These are phyloP conservation scores for Lagenidium giganteum DNA, from an alignment of 352 stramenopile species.

Conservation along the genomic window DNA sequence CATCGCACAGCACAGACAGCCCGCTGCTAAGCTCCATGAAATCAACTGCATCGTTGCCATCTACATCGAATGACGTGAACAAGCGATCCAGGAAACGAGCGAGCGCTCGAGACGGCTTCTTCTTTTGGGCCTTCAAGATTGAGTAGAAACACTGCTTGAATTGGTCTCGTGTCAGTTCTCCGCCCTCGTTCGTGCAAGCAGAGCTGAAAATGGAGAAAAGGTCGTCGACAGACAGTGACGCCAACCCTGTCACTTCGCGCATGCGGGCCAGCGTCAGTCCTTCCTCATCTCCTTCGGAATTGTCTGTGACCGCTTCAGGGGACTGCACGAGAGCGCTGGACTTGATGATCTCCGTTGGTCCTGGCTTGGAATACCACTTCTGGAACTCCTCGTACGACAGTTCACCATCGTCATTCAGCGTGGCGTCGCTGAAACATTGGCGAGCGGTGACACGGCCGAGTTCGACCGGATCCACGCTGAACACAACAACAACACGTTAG, in stretches of 20 bases:
- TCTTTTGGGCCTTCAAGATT: constrained; percentile 57
- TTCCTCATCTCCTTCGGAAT: no score
- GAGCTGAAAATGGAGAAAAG: constrained; percentile 55
- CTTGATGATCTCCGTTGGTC: constrained; percentile 39
- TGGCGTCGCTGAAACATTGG: constrained; percentile 74
- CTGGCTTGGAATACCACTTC: constrained; percentile 73
- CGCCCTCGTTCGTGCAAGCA: constrained; percentile 8
- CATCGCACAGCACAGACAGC: constrained; percentile 71
- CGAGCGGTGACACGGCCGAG: constrained; percentile 60
- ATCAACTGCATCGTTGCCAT: constrained; percentile 64
- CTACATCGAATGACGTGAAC: constrained; percentile 74
- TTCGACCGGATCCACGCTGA: constrained; percentile 55
- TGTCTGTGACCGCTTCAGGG: no score
- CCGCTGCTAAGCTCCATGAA: constrained; percentile 75
- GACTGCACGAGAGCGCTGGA: constrained; percentile 19
- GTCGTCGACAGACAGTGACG: constrained; percentile 41
- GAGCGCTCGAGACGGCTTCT: constrained; percentile 40
- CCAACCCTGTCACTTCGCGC: constrained; percentile 49
- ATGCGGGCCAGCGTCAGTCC: constrained; percentile 26
- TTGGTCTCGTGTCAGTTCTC: constrained; percentile 40
- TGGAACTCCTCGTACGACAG: constrained; percentile 73
- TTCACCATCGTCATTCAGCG: constrained; percentile 53
- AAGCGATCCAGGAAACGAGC: constrained; percentile 59
- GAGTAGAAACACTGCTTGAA: constrained; percentile 69
- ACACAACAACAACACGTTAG: constrained; percentile 1